Percentiles rank a stretch among this genome's conserved stretches.
These are phyloP conservation scores for Lepiota venenata DNA, from an alignment of 768 basidiomycete genomes.

Conservation along the genomic window DNA sequence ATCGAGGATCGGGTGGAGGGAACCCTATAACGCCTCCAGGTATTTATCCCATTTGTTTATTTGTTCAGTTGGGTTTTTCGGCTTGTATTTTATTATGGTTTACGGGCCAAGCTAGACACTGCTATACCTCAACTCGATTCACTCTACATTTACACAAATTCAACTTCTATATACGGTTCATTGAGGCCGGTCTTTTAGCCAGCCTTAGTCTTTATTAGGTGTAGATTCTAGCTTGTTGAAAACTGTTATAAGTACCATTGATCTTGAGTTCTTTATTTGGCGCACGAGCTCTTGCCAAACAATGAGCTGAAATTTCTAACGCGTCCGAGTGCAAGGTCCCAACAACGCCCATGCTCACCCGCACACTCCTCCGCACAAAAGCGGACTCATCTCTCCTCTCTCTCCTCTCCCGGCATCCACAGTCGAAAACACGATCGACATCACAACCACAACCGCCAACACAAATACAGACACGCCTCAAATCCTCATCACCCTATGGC, in stretches of 20 bases:
- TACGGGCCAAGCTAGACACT: too few species aligned
- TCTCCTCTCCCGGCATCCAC: not conserved
- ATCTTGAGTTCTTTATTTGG: not conserved
- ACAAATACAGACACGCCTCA: slow-evolving; percentile 17
- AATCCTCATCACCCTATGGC: slow-evolving; percentile 79
- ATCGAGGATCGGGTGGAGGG: slow-evolving; percentile 62
- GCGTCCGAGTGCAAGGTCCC: not conserved
- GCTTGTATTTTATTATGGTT: too few species aligned
- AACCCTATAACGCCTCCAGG: slow-evolving; percentile 2
- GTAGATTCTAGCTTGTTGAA: too few species aligned
- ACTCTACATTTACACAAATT: not conserved
- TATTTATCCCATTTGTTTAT: too few species aligned
- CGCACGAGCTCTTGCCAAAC: not conserved
- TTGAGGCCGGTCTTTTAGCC: too few species aligned
- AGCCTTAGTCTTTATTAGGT: too few species aligned
- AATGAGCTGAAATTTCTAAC: not conserved
- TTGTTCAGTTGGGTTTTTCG: too few species aligned
- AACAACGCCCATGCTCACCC: not conserved
- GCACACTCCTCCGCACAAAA: not conserved
- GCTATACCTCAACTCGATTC: not conserved
- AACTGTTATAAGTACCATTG: too few species aligned
- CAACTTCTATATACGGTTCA: not conserved
- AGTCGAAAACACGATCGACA: not conserved
- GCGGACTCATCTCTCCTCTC: not conserved
- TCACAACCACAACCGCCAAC: not conserved